Conservation (phyloP, 208 protist genomes). For the Leishmania martiniquensis region DNA sequence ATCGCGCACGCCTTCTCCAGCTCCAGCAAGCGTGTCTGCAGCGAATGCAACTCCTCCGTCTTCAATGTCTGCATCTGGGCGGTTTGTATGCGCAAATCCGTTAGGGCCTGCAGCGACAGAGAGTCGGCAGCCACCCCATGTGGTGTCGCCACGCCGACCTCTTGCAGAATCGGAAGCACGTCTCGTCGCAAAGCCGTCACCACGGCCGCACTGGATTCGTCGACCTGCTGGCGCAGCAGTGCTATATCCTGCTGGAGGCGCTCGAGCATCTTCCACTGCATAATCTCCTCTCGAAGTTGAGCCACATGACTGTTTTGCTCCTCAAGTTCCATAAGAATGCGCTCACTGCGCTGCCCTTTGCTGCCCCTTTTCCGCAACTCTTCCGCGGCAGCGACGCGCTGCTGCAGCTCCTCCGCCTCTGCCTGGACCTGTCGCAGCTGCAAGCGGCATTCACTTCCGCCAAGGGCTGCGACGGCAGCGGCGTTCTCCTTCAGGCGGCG, state of each 20-base stretch:
- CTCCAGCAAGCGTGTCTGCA: slow-evolving; percentile 32
- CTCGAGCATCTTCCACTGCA: slow-evolving; percentile 47
- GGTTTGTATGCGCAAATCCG: slow-evolving; percentile 16
- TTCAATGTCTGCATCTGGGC: slow-evolving; percentile 34
- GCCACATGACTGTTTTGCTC: slow-evolving; percentile 57
- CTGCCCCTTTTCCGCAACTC: slow-evolving; percentile 42
- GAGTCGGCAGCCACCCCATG: slow-evolving; percentile 5
- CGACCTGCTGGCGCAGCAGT: slow-evolving; percentile 43
- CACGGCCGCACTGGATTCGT: slow-evolving; percentile 37
- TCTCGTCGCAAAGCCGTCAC: slow-evolving; percentile 27
- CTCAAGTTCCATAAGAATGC: slow-evolving; percentile 46
- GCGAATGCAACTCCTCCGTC: slow-evolving; percentile 23
- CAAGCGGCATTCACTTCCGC: slow-evolving; percentile 12
- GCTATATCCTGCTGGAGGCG: slow-evolving; percentile 41
- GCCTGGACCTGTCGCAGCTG: slow-evolving; percentile 30
- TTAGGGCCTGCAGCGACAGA: slow-evolving; percentile 14
- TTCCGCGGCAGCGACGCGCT: slow-evolving; percentile 50
- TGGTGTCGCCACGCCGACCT: slow-evolving; percentile 23
- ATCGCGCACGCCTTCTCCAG: slow-evolving; percentile 39
- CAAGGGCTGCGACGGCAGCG: slow-evolving; percentile 16
- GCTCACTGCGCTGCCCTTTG: slow-evolving; percentile 42
- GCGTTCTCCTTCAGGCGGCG: slow-evolving; percentile 30
- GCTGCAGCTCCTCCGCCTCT: slow-evolving; percentile 47
- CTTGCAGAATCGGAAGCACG: slow-evolving; percentile 42
- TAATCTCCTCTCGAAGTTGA: slow-evolving; percentile 54